Evolutionary conservation across 208 protist species (phyloP), one percentile per base, ranked within the genome.

Genomic region (Crithidia fasciculata): DNA sequence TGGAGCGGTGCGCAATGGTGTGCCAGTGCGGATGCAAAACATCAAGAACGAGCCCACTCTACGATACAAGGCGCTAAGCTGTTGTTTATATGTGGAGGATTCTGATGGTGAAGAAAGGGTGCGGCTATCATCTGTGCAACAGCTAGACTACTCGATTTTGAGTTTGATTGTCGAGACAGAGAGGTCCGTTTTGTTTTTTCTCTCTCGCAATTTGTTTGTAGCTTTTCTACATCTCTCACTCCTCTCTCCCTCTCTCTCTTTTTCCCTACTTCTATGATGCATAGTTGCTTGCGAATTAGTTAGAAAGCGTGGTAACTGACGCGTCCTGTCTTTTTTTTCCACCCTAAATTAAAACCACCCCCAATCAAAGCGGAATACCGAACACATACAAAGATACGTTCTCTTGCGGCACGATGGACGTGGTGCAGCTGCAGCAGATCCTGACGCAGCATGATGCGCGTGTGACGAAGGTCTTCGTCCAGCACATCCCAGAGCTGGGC

Each of bases 381-480:
- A 28, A 28, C 1, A 0, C 28, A 28, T 1, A 28, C 28, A 1
- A 43, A 9, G 28, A 28, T 28, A 8, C 0, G 0, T 60, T 28
- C 3, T 12, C 10, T 8, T 56, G 9, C 36, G 36, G 40, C 41
- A 61, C 19, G 40, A 94, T 95, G 92, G 87, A 95, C 19, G 12
- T 90, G 47, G 74, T 67, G 53, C 72, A 88, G 65, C 77, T 89
- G 36, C 86, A 87, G 67, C 43, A 73, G 52, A 62, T 96, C 40
- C 84, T 95, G 39, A 76, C 82, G 52, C 50, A 78, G 41, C 84
- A 92, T 72, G 69, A 93, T 44, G 59, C 81, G 13, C 74, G 70
- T 19, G 77, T 96, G 36, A 85, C 89, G 37, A 57, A 64, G 47
- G 66, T 92, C 7, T 94, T 96, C 63, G 84, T 93, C 75, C 74